These are phyloP conservation scores for Agapanthus africanus DNA, from an alignment of 106 monocot genomes.

Conservation along the genomic window DNA sequence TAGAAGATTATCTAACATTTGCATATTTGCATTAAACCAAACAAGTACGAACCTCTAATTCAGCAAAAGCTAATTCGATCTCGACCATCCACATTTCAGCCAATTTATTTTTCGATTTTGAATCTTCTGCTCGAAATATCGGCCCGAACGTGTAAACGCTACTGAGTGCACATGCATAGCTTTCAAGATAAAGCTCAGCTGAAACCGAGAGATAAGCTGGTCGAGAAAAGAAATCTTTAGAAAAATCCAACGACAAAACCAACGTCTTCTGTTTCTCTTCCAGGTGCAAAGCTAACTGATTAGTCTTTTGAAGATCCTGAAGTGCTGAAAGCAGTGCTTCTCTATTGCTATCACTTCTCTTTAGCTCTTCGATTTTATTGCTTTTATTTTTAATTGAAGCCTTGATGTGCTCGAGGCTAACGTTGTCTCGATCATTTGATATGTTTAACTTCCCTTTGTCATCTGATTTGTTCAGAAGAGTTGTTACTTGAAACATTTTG, in stretches of 20 bases:
- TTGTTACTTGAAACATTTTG: too few relatives aligned
- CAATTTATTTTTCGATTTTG: constrained; percentile 23
- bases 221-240: constrained; percentile 56
- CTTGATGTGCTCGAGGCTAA: constrained; percentile 41
- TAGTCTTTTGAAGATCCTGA: constrained; percentile 56
- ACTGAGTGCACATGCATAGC: constrained; percentile 67
- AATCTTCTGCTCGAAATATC: constrained; percentile 38
- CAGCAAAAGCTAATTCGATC: constrained; percentile 64
- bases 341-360: constrained; percentile 64
- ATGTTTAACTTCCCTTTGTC: not conserved
- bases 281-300: constrained; percentile 48
- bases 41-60: constrained; percentile 58
- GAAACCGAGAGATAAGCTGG: constrained; percentile 41
- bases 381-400: constrained; percentile 60
- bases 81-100: constrained; percentile 81
- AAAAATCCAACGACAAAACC: constrained; percentile 39
- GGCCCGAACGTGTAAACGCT: constrained; percentile 72
- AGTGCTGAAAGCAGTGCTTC: constrained; percentile 55
- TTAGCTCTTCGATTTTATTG: constrained; percentile 57
- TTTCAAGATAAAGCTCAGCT: constrained; percentile 59
- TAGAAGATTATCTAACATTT: too few relatives aligned
- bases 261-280: constrained; percentile 32
- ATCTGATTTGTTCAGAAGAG: too few relatives aligned
- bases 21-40: too few relatives aligned
- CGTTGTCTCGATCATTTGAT: constrained; percentile 7